Conservation (phyloP, 192 early-diverging fungal species). For the Pilaira anomala region DNA sequence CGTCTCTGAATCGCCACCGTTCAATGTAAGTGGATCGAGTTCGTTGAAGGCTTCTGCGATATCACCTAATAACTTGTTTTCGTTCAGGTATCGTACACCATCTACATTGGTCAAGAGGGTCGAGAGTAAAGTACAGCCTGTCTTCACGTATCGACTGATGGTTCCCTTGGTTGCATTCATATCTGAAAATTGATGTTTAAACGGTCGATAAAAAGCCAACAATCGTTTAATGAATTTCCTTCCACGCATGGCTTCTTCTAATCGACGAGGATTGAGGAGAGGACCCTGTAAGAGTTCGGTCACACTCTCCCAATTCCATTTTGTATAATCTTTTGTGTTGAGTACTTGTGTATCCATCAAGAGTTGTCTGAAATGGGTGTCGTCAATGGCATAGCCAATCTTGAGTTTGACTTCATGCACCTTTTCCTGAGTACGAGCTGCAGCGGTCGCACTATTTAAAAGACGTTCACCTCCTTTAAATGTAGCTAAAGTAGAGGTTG, state of each 20-base stretch:
- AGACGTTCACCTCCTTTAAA: conserved; percentile 21
- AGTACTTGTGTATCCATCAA: conserved; percentile 71
- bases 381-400: conserved; percentile 68
- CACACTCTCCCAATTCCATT: conserved; percentile 79
- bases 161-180: conserved; percentile 49
- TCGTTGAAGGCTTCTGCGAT: conserved; percentile 72
- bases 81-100: conserved; percentile 64
- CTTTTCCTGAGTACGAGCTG: conserved; percentile 38
- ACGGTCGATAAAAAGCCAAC: conserved; percentile 70
- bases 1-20: conserved; percentile 35
- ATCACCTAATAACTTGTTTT: conserved; percentile 67
- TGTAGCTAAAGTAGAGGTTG: conserved; percentile 9
- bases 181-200: conserved; percentile 68
- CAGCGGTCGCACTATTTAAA: conserved; percentile 1
- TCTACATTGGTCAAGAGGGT: conserved; percentile 59
- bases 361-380: conserved; percentile 62
- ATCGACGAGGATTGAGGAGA: conserved; percentile 61
- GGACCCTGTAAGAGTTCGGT: conserved; percentile 76
- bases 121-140: conserved; percentile 68
- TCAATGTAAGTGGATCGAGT: conserved; percentile 58
- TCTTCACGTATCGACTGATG: conserved; percentile 46
- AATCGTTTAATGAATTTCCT: conserved; percentile 73
- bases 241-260: conserved; percentile 71
- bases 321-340: conserved; percentile 66
- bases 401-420: conserved; percentile 54